Evolutionary conservation across 2,329 filamentous ascomycete genomes (phyloP), one percentile per base, ranked within the genome.

Genomic region (Trichoderma brevicompactum): DNA sequence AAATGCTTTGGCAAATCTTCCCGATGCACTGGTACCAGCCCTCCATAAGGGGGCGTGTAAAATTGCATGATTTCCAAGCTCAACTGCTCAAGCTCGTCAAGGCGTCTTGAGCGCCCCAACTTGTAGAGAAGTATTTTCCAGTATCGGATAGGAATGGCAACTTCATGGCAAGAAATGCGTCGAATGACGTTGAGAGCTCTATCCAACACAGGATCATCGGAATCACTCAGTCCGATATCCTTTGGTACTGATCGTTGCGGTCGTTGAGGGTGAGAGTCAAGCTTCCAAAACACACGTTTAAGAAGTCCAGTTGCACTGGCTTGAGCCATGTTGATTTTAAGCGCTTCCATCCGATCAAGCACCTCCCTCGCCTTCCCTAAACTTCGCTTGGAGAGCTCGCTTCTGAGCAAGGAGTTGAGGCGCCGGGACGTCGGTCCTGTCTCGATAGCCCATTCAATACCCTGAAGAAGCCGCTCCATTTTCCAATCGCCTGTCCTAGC

Each of bases 41-140:
- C 73, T 44, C 70, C 66, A 6, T 69, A 50, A n/a, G 66, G 70
- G 64, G 70, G 70, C 28, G 69, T 68, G 68, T 82, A 80, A 46
- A 79, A 66, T 17, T 79, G 71, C 9, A 81, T 74, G 54, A 85
- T 70, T 52, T 82, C 78, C 13, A 81, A 68, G 12, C 77, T 77
- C 2, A 85, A 66, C 43, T 76, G 76, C 58, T 82, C 79, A 3
- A 85, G 70, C n/a, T 83, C 80, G 2, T 77, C 72, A 10, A 84
- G 72, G 13, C 77, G 79, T 10, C 78, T 76, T n/a, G 77, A 72
- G 1, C 79, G 78, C 2, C 81, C 79, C 3, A 85, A 76, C 46
- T 76, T 77, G 46, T 77, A 77, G 10, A 86, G 68, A 0, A 85
- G 68, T 3, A 76, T 76, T 64, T 75, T 76, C 81, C 83, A 84